A percentile compares a stretch with the other conserved stretches of the same genome.
These are phyloP conservation scores for Tetraselmis chui DNA, from an alignment of 139 green algal genomes.

Conservation along the genomic window DNA sequence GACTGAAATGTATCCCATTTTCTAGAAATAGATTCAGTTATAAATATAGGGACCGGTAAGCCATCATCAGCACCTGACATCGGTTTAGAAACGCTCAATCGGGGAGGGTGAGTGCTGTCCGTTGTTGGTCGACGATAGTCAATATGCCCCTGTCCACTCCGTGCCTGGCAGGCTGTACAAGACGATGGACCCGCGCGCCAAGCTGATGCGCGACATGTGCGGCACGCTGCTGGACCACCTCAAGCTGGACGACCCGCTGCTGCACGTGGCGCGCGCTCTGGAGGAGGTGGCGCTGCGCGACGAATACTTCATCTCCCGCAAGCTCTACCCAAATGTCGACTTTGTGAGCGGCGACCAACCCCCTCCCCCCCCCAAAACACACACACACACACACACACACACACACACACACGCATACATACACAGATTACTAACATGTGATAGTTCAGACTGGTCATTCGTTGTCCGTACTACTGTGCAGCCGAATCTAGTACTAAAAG, in stretches of 20 bases:
- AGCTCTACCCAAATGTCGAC: neutral
- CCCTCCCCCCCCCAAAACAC: neutral
- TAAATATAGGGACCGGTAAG: no score
- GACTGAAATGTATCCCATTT: no score
- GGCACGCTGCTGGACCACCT: constrained; percentile 47
- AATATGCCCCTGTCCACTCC: no score
- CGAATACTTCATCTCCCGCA: constrained; percentile 59
- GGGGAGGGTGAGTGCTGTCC: no score
- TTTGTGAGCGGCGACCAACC: neutral
- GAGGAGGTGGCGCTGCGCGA: constrained; percentile 54
- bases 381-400: no score
- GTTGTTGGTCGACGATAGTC: no score
- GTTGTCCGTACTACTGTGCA: no score
- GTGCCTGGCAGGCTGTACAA: constrained; percentile 49
- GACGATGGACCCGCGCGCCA: constrained; percentile 56
- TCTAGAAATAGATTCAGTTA: no score
- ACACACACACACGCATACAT: no score
- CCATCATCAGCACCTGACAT: no score
- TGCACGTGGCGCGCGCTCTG: constrained; percentile 62
- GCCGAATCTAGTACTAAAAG: no score
- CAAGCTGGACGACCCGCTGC: constrained; percentile 35
- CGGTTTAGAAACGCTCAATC: no score
- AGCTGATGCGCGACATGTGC: constrained; percentile 46
- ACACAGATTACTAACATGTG: neutral
- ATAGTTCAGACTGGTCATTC: neutral